A percentile compares a stretch with the other conserved stretches of the same genome.
Evolutionary conservation across 805 yeast genomes (phyloP).

Genomic region (Candida michaelii): DNA sequence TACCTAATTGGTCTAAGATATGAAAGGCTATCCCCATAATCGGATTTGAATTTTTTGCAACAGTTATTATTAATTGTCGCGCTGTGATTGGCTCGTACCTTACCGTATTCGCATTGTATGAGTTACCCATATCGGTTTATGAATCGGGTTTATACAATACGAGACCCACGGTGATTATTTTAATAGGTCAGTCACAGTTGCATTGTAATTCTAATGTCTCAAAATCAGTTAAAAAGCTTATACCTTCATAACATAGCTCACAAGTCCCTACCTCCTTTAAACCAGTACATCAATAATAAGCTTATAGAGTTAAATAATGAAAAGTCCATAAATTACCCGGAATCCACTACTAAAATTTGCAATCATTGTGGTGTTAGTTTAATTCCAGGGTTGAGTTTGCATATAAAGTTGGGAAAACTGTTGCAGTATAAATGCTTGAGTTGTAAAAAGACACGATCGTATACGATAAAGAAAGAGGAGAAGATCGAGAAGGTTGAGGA

Average conservation of each 20-base stretch:
- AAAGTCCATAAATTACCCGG: slow-evolving; percentile 30
- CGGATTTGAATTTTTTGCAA: slow-evolving; percentile 6
- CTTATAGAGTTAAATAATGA: slow-evolving; percentile 21
- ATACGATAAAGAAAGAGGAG: neutral
- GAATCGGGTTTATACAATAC: neutral
- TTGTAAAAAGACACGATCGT: slow-evolving; percentile 5
- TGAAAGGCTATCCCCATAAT: slow-evolving; percentile 7
- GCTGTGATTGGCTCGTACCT: neutral
- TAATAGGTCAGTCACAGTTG: too few species aligned
- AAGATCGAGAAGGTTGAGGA: neutral
- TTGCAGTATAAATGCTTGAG: slow-evolving; percentile 19
- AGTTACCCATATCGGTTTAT: slow-evolving; percentile 1
- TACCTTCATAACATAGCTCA: slow-evolving; percentile 35
- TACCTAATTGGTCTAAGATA: slow-evolving; percentile 5
- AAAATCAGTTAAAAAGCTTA: slow-evolving; percentile 22
- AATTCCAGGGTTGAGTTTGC: slow-evolving; percentile 30
- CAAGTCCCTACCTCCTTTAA: slow-evolving; percentile 16
- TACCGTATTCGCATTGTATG: slow-evolving; percentile 6
- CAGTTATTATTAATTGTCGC: slow-evolving; percentile 6
- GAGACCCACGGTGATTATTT: too few species aligned
- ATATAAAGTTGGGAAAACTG: neutral
- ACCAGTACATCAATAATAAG: slow-evolving; percentile 24
- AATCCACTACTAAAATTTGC: slow-evolving; percentile 26
- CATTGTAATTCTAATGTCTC: neutral
- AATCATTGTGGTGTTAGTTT: slow-evolving; percentile 28